Conservation (phyloP, 768 basidiomycete genomes). For the Daedaleopsis sinensis region DNA sequence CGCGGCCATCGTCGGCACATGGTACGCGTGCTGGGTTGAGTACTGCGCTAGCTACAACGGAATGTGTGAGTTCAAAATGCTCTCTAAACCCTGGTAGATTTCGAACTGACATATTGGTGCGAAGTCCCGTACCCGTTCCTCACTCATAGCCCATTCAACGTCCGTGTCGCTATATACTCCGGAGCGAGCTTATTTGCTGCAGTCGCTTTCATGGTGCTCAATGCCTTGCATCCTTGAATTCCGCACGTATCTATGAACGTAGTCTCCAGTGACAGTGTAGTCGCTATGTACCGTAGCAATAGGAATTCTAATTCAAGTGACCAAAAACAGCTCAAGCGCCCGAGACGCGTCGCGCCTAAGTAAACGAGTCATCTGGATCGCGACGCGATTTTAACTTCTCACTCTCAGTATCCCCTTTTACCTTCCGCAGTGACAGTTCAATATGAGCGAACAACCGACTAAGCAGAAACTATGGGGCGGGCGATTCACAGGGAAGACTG, state of each 20-base stretch:
- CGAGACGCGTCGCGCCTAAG: constrained; percentile 8
- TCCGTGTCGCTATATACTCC: constrained; percentile 63
- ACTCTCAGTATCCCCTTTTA: constrained; percentile 28
- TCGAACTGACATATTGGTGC: not conserved
- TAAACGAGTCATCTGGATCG: constrained; percentile 8
- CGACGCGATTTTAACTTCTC: constrained; percentile 31
- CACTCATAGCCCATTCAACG: constrained; percentile 53
- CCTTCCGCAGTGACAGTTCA: not conserved
- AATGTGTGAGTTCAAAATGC: constrained; percentile 47
- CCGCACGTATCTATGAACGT: not conserved
- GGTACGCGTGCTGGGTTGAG: constrained; percentile 71
- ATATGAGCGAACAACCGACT: constrained; percentile 27
- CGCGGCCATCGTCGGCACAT: constrained; percentile 36
- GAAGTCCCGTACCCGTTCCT: constrained; percentile 87
- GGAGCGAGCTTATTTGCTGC: constrained; percentile 54
- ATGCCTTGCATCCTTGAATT: constrained; percentile 50
- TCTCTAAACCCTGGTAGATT: not conserved
- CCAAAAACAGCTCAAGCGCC: not conserved
- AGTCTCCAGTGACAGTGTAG: too few relatives aligned
- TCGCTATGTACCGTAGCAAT: too few relatives aligned
- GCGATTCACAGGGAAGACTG: constrained; percentile 84
- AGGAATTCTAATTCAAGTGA: too few relatives aligned
- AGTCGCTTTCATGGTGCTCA: constrained; percentile 59
- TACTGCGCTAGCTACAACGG: constrained; percentile 64
- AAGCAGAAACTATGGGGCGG: constrained; percentile 38